Conservation (phyloP, 2,329 filamentous ascomycete genomes). For the Ophiostoma quercus region DNA sequence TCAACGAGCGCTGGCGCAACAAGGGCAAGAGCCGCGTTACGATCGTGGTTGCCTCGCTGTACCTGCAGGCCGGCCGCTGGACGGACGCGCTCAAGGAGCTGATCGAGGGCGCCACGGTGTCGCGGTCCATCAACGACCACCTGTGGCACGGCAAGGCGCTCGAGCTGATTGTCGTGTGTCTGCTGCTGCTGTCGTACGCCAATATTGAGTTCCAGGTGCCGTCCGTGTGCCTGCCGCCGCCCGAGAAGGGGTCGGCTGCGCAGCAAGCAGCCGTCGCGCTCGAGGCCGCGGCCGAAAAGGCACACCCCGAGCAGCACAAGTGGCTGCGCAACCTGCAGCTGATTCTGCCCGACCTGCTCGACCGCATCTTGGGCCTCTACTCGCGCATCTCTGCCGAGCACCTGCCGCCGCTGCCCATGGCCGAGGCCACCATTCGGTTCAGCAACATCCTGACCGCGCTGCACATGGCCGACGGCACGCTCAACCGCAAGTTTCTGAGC, state of each 20-base stretch:
- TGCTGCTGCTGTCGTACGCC: conserved; percentile 79
- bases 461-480: conserved; percentile 58
- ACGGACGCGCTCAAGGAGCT: conserved; percentile 80
- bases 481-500: conserved; percentile 57
- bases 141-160: conserved; percentile 97
- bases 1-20: conserved; percentile 71
- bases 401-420: conserved; percentile 64
- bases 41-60: conserved; percentile 77
- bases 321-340: conserved; percentile 51
- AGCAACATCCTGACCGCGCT: conserved; percentile 64
- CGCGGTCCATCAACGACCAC: conserved; percentile 78
- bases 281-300: conserved; percentile 37
- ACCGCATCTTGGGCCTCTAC: conserved; percentile 70
- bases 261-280: conserved; percentile 32
- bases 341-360: conserved; percentile 67
- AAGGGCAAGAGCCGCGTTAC: conserved; percentile 75
- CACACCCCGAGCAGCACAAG: conserved; percentile 46
- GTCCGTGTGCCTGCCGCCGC: conserved; percentile 48
- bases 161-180: conserved; percentile 76
- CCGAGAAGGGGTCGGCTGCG: conserved; percentile 40
- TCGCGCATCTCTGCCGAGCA: conserved; percentile 64
- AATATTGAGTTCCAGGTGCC: conserved; percentile 78
- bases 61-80: conserved; percentile 86
- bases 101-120: conserved; percentile 69
- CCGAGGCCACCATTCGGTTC: conserved; percentile 68